Percentiles rank a stretch among this genome's conserved stretches.
phyloP scores from a whole-genome alignment of 371 early-diverging fungal species.

The Fennellomyces sp. region DNA sequence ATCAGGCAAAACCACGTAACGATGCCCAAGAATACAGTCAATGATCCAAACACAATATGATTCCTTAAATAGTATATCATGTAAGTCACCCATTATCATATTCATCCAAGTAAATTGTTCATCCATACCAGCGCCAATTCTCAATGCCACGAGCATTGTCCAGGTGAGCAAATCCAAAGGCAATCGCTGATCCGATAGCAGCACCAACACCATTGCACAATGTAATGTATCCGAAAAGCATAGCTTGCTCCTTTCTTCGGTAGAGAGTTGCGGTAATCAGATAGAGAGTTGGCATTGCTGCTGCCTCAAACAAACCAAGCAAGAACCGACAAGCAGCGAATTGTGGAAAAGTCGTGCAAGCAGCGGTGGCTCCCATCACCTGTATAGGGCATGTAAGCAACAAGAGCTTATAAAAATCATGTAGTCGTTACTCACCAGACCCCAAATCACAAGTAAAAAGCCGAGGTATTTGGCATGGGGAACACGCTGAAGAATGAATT shows the following conservation, averaged over 20 bases:
- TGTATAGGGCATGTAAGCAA: not conserved
- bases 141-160: constrained; percentile 12
- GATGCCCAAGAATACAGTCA: constrained; percentile 21
- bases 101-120: not conserved
- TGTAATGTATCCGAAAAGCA: constrained; percentile 22
- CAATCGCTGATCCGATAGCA: constrained; percentile 27
- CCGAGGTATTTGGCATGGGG: constrained; percentile 31
- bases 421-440: constrained; percentile 25
- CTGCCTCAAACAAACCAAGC: constrained; percentile 38
- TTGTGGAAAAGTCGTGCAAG: constrained; percentile 23
- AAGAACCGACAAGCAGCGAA: constrained; percentile 29
- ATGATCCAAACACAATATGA: constrained; percentile 29
- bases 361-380: not conserved
- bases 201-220: constrained; percentile 17
- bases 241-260: constrained; percentile 31
- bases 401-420: not conserved
- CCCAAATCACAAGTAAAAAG: constrained; percentile 30
- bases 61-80: constrained; percentile 19
- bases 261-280: constrained; percentile 28
- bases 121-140: constrained; percentile 8
- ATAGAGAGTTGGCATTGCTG: constrained; percentile 27
- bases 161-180: constrained; percentile 23
- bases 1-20: constrained; percentile 30
- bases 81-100: no score
- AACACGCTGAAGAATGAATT: constrained; percentile 35